A percentile compares a stretch with the other conserved stretches of the same genome.
Conservation (phyloP, 2,329 filamentous ascomycete genomes). For the Cucurbitaria berberidis region DNA sequence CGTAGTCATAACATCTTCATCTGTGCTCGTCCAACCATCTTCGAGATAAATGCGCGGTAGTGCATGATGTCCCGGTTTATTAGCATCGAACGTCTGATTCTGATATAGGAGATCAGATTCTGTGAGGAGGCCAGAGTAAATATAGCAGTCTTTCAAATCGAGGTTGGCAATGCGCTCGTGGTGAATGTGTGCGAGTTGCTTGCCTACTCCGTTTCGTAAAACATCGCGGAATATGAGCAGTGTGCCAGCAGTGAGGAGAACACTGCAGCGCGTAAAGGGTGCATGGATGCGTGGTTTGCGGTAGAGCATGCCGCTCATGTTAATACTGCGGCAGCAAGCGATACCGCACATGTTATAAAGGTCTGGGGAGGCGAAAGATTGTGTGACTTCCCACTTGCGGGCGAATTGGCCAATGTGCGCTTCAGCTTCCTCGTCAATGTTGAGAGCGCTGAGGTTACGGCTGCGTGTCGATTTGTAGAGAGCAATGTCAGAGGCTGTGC, state of each 20-base stretch:
- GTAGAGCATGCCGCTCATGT: slow-evolving; percentile 67
- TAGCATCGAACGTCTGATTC: slow-evolving; percentile 69
- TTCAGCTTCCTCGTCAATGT: slow-evolving; percentile 70
- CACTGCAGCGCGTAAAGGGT: slow-evolving; percentile 66
- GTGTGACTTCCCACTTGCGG: slow-evolving; percentile 70
- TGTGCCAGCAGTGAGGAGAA: slow-evolving; percentile 66
- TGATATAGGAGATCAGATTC: slow-evolving; percentile 68
- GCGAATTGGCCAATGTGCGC: slow-evolving; percentile 70
- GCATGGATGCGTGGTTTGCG: slow-evolving; percentile 68
- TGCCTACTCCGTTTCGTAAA: slow-evolving; percentile 61
- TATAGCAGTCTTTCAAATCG: slow-evolving; percentile 67
- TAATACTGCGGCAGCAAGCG: slow-evolving; percentile 65
- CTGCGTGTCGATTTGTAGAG: slow-evolving; percentile 64
- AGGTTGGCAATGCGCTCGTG: slow-evolving; percentile 66
- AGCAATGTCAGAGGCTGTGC: slow-evolving; percentile 61
- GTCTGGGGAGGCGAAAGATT: slow-evolving; percentile 66
- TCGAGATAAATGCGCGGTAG: slow-evolving; percentile 66
- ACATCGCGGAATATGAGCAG: slow-evolving; percentile 68
- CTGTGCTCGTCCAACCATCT: slow-evolving; percentile 66
- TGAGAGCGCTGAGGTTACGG: slow-evolving; percentile 64
- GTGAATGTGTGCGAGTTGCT: slow-evolving; percentile 65
- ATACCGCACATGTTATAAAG: slow-evolving; percentile 74
- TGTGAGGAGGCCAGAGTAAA: slow-evolving; percentile 69
- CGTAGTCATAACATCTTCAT: slow-evolving; percentile 70
- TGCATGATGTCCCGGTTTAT: slow-evolving; percentile 64